Conservation (phyloP, 352 stramenopile genomes). For the Thalassiosira hispida region DNA sequence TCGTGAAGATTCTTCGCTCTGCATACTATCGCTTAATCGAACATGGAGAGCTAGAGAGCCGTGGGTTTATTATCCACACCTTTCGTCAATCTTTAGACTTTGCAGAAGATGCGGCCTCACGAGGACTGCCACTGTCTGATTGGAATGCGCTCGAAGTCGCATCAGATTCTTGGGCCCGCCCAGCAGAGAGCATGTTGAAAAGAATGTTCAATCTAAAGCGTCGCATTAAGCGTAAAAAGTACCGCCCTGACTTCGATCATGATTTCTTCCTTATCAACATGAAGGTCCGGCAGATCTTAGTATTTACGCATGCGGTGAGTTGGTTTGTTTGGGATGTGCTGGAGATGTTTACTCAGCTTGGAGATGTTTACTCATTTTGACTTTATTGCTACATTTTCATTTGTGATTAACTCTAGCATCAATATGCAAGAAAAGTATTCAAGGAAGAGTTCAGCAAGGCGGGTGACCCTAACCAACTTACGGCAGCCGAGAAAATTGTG, state of each 20-base stretch:
- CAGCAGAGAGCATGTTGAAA: slow-evolving; percentile 15
- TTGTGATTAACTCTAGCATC: too few relatives aligned
- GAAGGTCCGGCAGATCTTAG: slow-evolving; percentile 23
- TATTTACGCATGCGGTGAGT: slow-evolving; percentile 22
- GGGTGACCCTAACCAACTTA: slow-evolving; percentile 28
- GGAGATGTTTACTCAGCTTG: background rate
- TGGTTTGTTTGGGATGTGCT: background rate
- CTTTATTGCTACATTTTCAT: too few relatives aligned
- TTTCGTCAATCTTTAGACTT: slow-evolving; percentile 68
- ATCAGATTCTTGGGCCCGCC: slow-evolving; percentile 1
- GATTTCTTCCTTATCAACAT: slow-evolving; percentile 26
- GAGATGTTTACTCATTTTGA: too few relatives aligned
- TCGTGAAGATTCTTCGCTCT: slow-evolving; percentile 62
- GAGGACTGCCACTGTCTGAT: slow-evolving; percentile 63
- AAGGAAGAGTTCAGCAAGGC: slow-evolving; percentile 30
- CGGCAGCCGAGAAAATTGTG: slow-evolving; percentile 60
- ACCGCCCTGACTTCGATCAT: background rate
- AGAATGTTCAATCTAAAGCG: slow-evolving; percentile 11
- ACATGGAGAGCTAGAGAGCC: slow-evolving; percentile 62
- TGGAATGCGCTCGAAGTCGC: slow-evolving; percentile 47
- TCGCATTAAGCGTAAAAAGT: slow-evolving; percentile 7
- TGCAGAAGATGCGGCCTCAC: slow-evolving; percentile 46
- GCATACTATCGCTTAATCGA: slow-evolving; percentile 62
- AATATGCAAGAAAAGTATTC: slow-evolving; percentile 32
- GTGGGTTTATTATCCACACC: slow-evolving; percentile 58